Base-by-base conservation (phyloP, 1,139 yeast species). In the Saccharomycopsis crataegensis region DNA sequence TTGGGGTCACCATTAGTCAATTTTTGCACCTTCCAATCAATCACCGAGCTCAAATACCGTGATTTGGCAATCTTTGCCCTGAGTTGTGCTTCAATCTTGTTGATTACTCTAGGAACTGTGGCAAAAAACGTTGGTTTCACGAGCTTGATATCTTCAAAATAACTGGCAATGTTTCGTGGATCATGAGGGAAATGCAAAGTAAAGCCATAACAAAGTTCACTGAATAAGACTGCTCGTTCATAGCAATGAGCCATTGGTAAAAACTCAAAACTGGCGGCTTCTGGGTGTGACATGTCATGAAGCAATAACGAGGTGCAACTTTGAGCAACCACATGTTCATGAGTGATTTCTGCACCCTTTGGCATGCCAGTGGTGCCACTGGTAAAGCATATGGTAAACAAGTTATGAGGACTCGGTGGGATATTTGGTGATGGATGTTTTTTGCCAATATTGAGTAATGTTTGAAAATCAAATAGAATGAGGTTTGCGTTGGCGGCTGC, bases 91-190 rank as follows among this genome's bases (percentile, higher is more conserved):
- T 81, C 87, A 52, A 83, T 67, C 62, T 79, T 76, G 57, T 80
- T 77, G 64, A 74, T 77, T 4, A 83, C 77, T 57, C 89, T 71
- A 2, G 89, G 89, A 43, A 83, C 89, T 59, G 77, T 75, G 40
- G 75, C 66, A 64, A 81, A 67, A 50, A 67, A 67, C 44, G 71
- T 68, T 2, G 88, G 87, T 62, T 76, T 78, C 59, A 72, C 68
- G 14, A 70, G 62, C 58, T 70, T 70, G 61, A 82, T 69, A 61
- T 82, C 86, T 14, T 78, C 82, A 60, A 81, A 64, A 53, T 80
- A 59, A 43, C 51, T 14, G 8, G 43, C 32, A 4, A 70, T 70
- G 46, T 59, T 57, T 1, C 60, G 51, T 47, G 64, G 62, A 14
- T 62, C 52, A 36, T 64, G 66, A 32, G 79, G 79, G 64, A 74